phyloP scores from a whole-genome alignment of 1,139 yeast genomes.

The Casaregolazyma lundiana region DNA sequence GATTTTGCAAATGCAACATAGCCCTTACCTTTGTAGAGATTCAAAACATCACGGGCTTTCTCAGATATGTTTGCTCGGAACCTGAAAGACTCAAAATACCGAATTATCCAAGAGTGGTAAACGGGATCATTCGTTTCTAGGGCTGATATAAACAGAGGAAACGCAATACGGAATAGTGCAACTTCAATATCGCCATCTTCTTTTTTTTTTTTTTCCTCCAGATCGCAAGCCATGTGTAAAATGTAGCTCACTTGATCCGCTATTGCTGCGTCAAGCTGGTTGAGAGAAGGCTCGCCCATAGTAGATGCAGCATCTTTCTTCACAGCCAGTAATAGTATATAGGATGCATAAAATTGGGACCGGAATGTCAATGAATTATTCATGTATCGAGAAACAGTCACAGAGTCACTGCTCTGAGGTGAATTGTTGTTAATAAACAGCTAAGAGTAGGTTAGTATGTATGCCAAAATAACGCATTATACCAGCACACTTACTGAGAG shows the following conservation, averaged over 20 bases:
- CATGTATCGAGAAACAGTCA: no score
- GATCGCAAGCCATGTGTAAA: neutral
- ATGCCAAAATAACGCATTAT: neutral
- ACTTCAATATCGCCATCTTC: no score
- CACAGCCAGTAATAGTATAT: no score
- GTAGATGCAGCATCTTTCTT: no score
- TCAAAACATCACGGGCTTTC: neutral
- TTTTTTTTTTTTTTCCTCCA: conserved; percentile 2
- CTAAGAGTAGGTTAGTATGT: no score
- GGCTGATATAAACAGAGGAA: conserved; percentile 1
- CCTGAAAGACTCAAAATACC: neutral
- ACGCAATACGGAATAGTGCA: neutral
- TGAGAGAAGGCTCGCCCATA: no score
- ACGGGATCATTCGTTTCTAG: neutral
- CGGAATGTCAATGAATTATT: no score
- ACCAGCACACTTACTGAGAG: neutral
- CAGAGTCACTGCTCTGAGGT: no score
- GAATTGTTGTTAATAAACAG: no score
- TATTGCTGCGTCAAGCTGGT: no score
- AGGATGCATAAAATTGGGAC: no score
- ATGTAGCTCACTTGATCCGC: no score
- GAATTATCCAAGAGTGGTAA: neutral
- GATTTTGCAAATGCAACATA: neutral
- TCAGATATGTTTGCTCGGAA: neutral
- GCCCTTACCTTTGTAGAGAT: neutral